Percentiles rank a stretch among this genome's conserved stretches.
phyloP scores from a whole-genome alignment of 73 alveolate species.

The Symbiodinium pilosum region DNA sequence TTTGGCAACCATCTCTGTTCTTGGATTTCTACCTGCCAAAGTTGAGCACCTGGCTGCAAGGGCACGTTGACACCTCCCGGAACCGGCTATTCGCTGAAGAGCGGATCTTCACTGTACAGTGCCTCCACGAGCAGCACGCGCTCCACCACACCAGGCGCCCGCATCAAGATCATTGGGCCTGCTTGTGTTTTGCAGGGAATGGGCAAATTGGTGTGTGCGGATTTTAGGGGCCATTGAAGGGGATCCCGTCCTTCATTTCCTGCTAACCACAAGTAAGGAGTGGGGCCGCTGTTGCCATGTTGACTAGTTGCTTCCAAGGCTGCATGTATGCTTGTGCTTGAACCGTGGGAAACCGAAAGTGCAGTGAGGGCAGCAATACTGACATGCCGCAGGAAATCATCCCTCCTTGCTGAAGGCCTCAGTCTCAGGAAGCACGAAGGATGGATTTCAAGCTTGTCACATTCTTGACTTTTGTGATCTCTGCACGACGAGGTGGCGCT shows the following conservation, averaged over 20 bases:
- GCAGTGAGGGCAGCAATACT: too few species aligned
- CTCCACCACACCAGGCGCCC: slow-evolving; percentile 78
- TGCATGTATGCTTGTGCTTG: neutral
- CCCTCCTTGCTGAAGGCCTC: slow-evolving; percentile 61
- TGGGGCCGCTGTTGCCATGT: too few species aligned
- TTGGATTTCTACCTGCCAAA: too few species aligned
- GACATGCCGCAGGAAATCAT: slow-evolving; percentile 80
- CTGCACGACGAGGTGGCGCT: neutral
- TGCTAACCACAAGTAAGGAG: too few species aligned
- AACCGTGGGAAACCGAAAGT: neutral
- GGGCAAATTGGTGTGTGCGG: too few species aligned
- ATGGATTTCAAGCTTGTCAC: neutral
- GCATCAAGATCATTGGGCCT: too few species aligned
- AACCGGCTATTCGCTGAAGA: slow-evolving; percentile 71
- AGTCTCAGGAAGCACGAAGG: neutral
- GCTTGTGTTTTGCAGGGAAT: too few species aligned
- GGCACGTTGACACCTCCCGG: slow-evolving; percentile 75
- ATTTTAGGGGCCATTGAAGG: too few species aligned
- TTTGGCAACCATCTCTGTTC: too few species aligned
- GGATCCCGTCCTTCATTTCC: too few species aligned
- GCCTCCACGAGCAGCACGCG: slow-evolving; percentile 85
- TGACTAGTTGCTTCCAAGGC: too few species aligned
- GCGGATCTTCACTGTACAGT: slow-evolving; percentile 40
- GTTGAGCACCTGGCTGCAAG: too few species aligned
- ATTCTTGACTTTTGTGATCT: neutral